These are phyloP conservation scores for Bodo saltans DNA, from an alignment of 78 protist genomes.

Conservation along the genomic window DNA sequence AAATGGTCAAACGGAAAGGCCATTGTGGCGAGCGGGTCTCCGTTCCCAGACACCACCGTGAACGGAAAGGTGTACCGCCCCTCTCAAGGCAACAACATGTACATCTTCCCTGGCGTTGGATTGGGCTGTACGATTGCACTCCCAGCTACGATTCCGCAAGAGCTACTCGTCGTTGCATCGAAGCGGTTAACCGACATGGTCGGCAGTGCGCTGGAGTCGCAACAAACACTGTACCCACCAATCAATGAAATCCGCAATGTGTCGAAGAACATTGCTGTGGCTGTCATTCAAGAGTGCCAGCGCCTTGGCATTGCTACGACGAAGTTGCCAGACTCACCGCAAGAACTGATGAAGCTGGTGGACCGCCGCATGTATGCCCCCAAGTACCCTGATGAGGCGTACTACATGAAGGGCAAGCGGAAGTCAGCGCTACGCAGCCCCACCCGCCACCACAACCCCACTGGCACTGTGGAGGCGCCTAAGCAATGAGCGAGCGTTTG, in stretches of 20 bases:
- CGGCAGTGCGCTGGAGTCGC: conserved; percentile 13
- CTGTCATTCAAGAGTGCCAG: conserved; percentile 43
- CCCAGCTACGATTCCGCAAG: conserved; percentile 65
- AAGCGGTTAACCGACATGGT: conserved; percentile 57
- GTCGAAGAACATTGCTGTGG: conserved; percentile 53
- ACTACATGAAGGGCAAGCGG: too few species aligned
- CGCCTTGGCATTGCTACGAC: too few species aligned
- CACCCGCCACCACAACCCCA: too few species aligned
- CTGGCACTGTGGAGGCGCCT: too few species aligned
- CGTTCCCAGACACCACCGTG: conserved; percentile 57
- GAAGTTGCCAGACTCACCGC: too few species aligned
- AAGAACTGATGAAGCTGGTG: too few species aligned
- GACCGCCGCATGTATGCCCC: too few species aligned
- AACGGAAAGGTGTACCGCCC: conserved; percentile 41
- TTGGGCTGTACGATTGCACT: conserved; percentile 57
- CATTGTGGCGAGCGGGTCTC: conserved; percentile 87
- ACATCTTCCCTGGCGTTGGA: conserved; percentile 93
- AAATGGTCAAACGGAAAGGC: conserved; percentile 71
- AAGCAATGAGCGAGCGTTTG: too few species aligned
- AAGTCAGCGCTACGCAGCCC: too few species aligned
- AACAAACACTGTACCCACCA: conserved; percentile 53
- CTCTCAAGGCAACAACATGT: conserved; percentile 79
- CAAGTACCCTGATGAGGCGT: too few species aligned
- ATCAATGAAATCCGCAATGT: conserved; percentile 51
- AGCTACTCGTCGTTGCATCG: conserved; percentile 67